Conservation (phyloP, 441 rosid species). For the Cnidoscolus chayamansa region DNA sequence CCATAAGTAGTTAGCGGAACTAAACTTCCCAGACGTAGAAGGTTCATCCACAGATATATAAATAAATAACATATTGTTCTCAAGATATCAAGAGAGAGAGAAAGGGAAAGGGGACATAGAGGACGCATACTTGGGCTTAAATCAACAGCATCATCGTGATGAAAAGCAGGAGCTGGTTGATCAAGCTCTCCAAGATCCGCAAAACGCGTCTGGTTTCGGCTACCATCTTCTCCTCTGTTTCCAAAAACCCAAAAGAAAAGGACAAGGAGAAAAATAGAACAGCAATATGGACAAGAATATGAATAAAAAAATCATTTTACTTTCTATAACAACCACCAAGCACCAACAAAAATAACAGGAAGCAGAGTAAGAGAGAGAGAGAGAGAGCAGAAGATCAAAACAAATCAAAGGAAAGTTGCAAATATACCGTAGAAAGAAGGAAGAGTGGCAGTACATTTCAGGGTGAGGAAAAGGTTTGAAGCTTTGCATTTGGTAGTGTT, state of each 20-base stretch:
- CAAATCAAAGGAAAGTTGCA: neutral
- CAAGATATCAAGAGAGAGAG: neutral
- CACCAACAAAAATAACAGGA: neutral
- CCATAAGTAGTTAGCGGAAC: conserved; percentile 14
- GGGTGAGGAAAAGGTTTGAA: conserved; percentile 50
- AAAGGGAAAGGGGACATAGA: neutral
- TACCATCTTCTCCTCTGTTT: conserved; percentile 47
- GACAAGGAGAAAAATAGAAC: conserved; percentile 1
- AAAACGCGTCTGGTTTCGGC: conserved; percentile 45
- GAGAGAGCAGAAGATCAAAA: no score
- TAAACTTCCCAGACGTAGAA: conserved; percentile 1
- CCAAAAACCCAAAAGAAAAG: neutral
- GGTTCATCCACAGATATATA: neutral
- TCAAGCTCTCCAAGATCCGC: conserved; percentile 79
- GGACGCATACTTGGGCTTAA: conserved; percentile 68
- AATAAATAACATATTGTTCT: neutral
- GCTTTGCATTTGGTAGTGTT: conserved; percentile 55
- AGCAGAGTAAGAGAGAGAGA: neutral
- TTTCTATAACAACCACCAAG: neutral
- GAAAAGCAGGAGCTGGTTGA: conserved; percentile 52
- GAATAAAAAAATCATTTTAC: neutral
- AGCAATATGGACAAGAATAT: neutral
- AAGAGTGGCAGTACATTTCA: conserved; percentile 60
- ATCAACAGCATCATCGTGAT: conserved; percentile 63
- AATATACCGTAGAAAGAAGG: conserved; percentile 61